Percentiles rank a stretch among this genome's conserved stretches.
Evolutionary conservation across 1,284 basidiomycete genomes (phyloP).

Genomic region (Ceratobasidium sp.): DNA sequence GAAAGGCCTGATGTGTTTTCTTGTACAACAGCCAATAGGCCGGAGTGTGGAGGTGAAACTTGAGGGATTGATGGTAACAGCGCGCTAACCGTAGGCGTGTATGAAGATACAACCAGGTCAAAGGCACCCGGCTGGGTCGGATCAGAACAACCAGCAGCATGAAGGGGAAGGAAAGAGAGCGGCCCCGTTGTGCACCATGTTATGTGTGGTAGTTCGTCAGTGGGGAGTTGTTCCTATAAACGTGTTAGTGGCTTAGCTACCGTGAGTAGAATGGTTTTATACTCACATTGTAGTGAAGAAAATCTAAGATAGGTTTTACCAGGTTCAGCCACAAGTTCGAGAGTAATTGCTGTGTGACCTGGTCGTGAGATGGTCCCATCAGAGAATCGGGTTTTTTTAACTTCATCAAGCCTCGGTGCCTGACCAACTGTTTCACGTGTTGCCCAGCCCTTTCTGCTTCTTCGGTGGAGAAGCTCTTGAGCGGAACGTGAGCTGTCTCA

Average conservation of each 20-base stretch:
- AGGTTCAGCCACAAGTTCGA: not conserved
- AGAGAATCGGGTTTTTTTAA: not conserved
- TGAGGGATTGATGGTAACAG: not conserved
- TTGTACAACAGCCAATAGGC: constrained; percentile 1
- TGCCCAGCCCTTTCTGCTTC: too few species aligned
- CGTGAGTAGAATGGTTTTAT: not conserved
- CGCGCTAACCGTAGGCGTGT: constrained; percentile 2
- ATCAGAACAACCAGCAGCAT: not conserved
- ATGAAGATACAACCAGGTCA: not conserved
- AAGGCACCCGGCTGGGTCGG: not conserved
- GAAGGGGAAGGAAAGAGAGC: constrained; percentile 2
- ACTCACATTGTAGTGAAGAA: not conserved
- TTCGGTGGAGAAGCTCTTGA: not conserved
- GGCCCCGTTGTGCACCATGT: constrained; percentile 12
- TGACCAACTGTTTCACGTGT: too few species aligned
- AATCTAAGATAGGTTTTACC: not conserved
- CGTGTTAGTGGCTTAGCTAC: not conserved
- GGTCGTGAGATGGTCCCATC: not conserved
- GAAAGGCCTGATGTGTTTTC: not conserved
- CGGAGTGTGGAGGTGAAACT: not conserved
- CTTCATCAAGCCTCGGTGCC: too few species aligned
- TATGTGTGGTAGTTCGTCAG: not conserved
- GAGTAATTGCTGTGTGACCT: too few species aligned
- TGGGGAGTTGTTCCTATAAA: not conserved
- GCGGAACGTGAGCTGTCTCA: not conserved